Evolutionary conservation across 129 eudicot species (phyloP), one percentile per base, ranked within the genome.

Genomic region (Chrysanthemum makinoi): DNA sequence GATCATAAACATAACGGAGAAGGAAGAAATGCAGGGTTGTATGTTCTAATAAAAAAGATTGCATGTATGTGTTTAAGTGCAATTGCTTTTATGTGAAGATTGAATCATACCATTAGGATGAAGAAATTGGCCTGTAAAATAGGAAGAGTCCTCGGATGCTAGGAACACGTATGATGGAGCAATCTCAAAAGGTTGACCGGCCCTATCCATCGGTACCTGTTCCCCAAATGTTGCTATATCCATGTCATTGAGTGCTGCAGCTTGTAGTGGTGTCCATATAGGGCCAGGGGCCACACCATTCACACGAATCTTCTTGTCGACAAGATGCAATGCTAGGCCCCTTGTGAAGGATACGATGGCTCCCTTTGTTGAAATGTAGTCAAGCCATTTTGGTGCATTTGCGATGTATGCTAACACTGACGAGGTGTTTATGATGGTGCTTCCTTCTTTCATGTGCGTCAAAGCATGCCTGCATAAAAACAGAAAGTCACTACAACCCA

Each of bases 151-250:
- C 11, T 57, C n/a, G 33, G 30, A 57, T 57, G 63, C 63, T 10
- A 57, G 63, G 26, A 57, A 57, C 63, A 57, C 63, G 13, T 18
- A 57, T 11, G 63, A 57, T 5, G 63, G 63, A 9, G 63, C 63
- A 10, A 57, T 20, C 63, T 20, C 63, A 4, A 9, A 20, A 9
- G 63, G 63, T 7, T 57, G 63, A 57, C 30, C 63, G 15, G 35
- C 33, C 63, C 63, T 57, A 57, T 57, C 26, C 63, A 57, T 57
- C 0, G 63, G 63, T 0, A 6, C 63, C 7, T 57, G 14, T 57
- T 24, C 22, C 2, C 33, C 63, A 12, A 9, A 57, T 28, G 22
- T 28, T 5, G 33, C 15, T 20, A 57, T 14, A 57, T 57, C 15
- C 10, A 24, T 57, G 26, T 24, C 15, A 6, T 57, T 14, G 15